Base-by-base conservation (phyloP, 2,329 filamentous ascomycete species). In the Tolypocladium paradoxum region DNA sequence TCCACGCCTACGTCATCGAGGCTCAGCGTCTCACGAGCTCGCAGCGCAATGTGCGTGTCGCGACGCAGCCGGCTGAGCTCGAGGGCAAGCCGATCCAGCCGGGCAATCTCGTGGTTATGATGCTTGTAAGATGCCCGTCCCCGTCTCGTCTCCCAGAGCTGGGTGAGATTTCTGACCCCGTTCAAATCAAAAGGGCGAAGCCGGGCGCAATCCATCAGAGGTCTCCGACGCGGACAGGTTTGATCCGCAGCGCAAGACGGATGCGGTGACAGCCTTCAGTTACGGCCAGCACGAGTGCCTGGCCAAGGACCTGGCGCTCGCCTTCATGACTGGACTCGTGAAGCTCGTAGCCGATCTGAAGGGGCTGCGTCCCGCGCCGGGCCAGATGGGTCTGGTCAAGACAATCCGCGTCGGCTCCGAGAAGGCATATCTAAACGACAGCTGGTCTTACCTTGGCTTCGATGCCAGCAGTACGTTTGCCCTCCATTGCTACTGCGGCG, bases 261-360 rank as follows among this genome's bases (percentile, higher is more conserved):
- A 65, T 4, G 60, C 66, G 2, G 71, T 78, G 33, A 68, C 70
- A 1, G 65, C 73, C 22, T 77, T 72, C 55, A 73, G 73, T 58
- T 70, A 70, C 51, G 74, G 74, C 0, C 69, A 72, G 34, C 75
- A 79, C 60, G 68, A 73, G 31, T 78, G 76, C 53, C 33, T 76
- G 2, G 71, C 68, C 38, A 66, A 68, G 36, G 67, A 75, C 4
- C 57, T 76, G 1, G 68, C 71, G 0, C 64, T 71, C 14, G 62
- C 70, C 0, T 74, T 71, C 46, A 61, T 77, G 6, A 64, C 62
- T 1, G 71, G 70, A 0, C 65, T 77, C 27, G 59, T 77, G 35
- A 73, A 70, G 60, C 65, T 75, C 4, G 62, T 63, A 0, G 73
- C 73, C 0, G 66, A 68, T 16, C 67, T 77, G 51, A 73, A 73